Evolutionary conservation across 805 yeast genomes (phyloP), one percentile per base, ranked within the genome.

Genomic region (Starmera dryadoides): DNA sequence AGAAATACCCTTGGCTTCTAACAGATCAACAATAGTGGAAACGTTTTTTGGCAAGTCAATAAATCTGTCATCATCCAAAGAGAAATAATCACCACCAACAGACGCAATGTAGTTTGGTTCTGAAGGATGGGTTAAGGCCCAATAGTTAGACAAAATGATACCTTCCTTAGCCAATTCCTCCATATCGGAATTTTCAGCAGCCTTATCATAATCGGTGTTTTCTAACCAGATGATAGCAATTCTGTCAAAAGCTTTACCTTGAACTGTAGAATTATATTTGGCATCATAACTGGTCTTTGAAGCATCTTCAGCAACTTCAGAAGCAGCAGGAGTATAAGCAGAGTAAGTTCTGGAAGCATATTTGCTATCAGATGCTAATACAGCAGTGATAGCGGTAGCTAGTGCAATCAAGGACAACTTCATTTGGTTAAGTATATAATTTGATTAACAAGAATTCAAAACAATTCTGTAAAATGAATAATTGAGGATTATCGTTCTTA

Each of bases 101-200:
- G 74, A 55, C 33, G 72, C 73, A 40, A 72, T 50, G 52, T 71
- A 71, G 59, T 73, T 73, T 46, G 77, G 76, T 62, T 73, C 72
- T 6, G 78, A 71, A 41, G 77, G 76, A 51, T 70, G 75, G 38
- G 75, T 68, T 28, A 71, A 49, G 30, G 71, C 68, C 66, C 73
- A 72, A 63, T 73, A 72, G 65, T 73, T 73, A 56, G 59, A 62
- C 48, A 73, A 59, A 33, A 60, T 54, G 40, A 71, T 60, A 54
- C 77, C 79, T 40, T 67, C 52, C 47, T 59, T 40, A 21, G 69
- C 68, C 39, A 73, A 59, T 51, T 61, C 59, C 51, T 60, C 57
- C 48, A 73, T 55, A 38, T 68, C 71, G 8, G 62, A 55, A 50
- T 71, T 63, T 47, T 60, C 66, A 33, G 62, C 63, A 34, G 77